A percentile compares a stretch with the other conserved stretches of the same genome.
Evolutionary conservation across 2,329 filamentous ascomycete species (phyloP).

Genomic region (Pseudogymnoascus sp.): DNA sequence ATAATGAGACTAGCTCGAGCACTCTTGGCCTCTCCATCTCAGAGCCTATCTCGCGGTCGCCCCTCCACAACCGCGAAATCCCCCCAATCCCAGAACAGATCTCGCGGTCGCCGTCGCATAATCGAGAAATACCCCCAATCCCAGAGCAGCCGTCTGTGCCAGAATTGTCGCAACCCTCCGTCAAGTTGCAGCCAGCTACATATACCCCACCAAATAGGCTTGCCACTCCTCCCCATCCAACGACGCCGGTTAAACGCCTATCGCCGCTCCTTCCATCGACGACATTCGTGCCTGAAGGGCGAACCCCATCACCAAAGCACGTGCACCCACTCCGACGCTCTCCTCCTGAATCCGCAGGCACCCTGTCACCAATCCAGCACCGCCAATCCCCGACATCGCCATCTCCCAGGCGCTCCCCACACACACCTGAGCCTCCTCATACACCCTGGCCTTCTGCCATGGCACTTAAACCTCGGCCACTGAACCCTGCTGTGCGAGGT

Average conservation of each 20-base stretch:
- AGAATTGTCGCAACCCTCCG: not conserved
- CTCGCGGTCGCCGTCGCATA: not conserved
- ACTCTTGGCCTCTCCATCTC: not conserved
- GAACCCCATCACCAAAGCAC: conserved; percentile 1
- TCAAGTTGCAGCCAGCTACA: not conserved
- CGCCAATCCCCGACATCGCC: not conserved
- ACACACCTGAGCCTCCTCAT: not conserved
- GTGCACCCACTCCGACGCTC: not conserved
- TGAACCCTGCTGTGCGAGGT: conserved; percentile 39
- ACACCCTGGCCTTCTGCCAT: not conserved
- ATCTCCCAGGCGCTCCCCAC: not conserved
- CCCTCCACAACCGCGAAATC: not conserved
- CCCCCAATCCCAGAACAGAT: not conserved
- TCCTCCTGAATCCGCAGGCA: conserved; percentile 9
- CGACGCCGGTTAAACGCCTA: not conserved
- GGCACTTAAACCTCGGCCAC: not conserved
- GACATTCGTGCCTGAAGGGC: not conserved
- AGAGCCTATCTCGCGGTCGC: not conserved
- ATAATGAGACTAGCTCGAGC: conserved; percentile 1
- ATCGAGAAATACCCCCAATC: not conserved
- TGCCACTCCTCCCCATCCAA: not conserved
- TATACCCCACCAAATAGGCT: not conserved
- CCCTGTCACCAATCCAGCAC: conserved; percentile 27
- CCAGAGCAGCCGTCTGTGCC: not conserved
- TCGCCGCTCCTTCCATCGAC: not conserved